Evolutionary conservation across 208 protist species (phyloP), one percentile per base, ranked within the genome.

Genomic region (Naegleria lovaniensis): DNA sequence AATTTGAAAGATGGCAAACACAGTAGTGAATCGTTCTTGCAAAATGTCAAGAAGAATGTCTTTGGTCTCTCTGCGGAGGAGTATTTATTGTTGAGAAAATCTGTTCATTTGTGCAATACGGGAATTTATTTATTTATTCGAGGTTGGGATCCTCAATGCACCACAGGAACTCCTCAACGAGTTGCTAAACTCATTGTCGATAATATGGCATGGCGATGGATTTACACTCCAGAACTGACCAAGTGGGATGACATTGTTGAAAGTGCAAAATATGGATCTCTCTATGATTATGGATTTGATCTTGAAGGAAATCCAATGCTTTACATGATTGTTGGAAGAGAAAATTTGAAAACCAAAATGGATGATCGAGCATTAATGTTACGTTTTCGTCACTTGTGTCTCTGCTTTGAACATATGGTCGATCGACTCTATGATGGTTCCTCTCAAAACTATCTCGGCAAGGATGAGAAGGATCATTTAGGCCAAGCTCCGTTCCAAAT

Each of bases 81-180:
- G n/a, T 79, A 79, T 79, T 79, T 79, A 79, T 36, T 36, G 29
- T 79, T 79, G 29, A 79, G 67, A 79, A 79, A 79, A 79, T 79
- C 67, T 2, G n/a, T 79, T 9, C 36, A 36, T 79, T 29, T 29
- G 16, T 13, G 29, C 2, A 79, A 79, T 36, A 36, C 29, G 19
- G 29, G 29, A 79, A 79, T 79, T 79, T 79, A 79, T 33, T 36
- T 36, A 36, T 79, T 36, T 33, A 79, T 36, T 25, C 25, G 67
- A 79, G 67, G 67, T 36, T 79, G 67, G 67, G 67, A 79, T 79
- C 67, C 67, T 36, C 5, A 79, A 36, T 75, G 13, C 16, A 79
- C 9, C 0, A 36, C 25, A 36, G 25, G 9, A 36, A 29, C 55
- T 29, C 55, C 55, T 22, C 16, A 79, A 36, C 19, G 29, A 36